These are phyloP conservation scores for Lasiosphaeria hispida DNA, from an alignment of 495 filamentous ascomycete genomes.

Conservation along the genomic window DNA sequence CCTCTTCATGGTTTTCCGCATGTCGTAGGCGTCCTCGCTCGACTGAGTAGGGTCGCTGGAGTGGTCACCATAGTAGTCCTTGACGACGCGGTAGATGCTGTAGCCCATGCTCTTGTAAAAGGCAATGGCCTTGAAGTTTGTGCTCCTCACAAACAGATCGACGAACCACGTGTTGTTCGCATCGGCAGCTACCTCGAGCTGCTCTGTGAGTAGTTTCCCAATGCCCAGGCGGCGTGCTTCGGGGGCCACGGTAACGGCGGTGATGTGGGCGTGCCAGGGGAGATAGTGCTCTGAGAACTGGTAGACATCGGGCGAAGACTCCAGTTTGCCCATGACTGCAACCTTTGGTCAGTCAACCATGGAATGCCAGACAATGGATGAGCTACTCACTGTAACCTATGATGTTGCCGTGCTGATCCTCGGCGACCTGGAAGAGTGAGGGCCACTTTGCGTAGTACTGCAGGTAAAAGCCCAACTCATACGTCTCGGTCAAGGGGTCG, in stretches of 20 bases:
- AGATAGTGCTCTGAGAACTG: conserved; percentile 78
- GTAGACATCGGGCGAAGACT: conserved; percentile 74
- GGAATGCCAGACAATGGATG: not conserved
- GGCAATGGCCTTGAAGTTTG: conserved; percentile 79
- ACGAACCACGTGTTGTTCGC: conserved; percentile 88
- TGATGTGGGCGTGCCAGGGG: conserved; percentile 98
- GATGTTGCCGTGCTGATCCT: conserved; percentile 75
- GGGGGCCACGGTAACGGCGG: conserved; percentile 88
- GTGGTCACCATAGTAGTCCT: conserved; percentile 75
- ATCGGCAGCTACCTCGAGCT: conserved; percentile 78
- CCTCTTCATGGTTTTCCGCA: conserved; percentile 86
- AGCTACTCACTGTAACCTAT: conserved; percentile 82
- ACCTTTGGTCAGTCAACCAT: not conserved
- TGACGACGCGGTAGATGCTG: conserved; percentile 80
- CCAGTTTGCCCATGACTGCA: conserved; percentile 92
- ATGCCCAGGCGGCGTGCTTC: conserved; percentile 81
- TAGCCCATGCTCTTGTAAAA: conserved; percentile 92
- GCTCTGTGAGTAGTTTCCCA: conserved; percentile 72
- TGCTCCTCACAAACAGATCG: conserved; percentile 86
- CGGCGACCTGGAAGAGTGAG: conserved; percentile 82
- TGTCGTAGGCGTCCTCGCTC: conserved; percentile 88
- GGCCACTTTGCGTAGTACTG: conserved; percentile 95
- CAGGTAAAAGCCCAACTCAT: conserved; percentile 90
- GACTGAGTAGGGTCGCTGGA: conserved; percentile 65
- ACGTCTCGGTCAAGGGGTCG: conserved; percentile 93